Conservation (phyloP, 305 asterid genomes). For the Fraxinus angustifolia region DNA sequence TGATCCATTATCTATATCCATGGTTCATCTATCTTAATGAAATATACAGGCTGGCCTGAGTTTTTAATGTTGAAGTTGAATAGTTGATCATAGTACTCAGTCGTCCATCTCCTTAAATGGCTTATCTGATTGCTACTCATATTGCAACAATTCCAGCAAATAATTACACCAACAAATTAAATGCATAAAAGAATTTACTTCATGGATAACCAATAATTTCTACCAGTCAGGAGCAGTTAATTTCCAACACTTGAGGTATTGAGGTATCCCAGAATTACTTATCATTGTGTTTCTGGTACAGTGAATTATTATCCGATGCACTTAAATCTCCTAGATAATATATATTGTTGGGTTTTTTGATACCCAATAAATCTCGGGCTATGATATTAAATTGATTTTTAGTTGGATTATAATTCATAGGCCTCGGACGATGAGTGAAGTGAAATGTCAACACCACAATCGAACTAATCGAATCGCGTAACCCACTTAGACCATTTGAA, state of each 20-base stretch:
- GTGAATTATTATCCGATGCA: not conserved
- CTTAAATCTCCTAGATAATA: not conserved
- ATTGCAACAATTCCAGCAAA: not conserved
- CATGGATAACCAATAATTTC: not conserved
- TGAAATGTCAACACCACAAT: too few relatives aligned
- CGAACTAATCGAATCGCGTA: too few relatives aligned
- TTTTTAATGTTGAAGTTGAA: not conserved
- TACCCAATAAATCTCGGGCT: not conserved
- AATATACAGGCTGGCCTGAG: not conserved
- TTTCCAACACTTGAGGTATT: not conserved
- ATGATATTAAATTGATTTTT: not conserved
- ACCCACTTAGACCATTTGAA: too few relatives aligned
- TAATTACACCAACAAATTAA: not conserved
- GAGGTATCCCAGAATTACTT: not conserved
- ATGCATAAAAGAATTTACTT: not conserved
- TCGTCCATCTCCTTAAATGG: not conserved
- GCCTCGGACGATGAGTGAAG: too few relatives aligned
- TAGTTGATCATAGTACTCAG: not conserved
- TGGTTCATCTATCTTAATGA: not conserved
- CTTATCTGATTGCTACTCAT: not conserved
- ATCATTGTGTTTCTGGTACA: not conserved
- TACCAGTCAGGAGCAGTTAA: not conserved
- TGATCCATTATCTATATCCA: not conserved
- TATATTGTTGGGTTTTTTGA: not conserved
- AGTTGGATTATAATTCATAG: not conserved